Percentiles rank a stretch among this genome's conserved stretches.
phyloP scores from a whole-genome alignment of 441 rosid species.

The Gossypium schwendimanii region DNA sequence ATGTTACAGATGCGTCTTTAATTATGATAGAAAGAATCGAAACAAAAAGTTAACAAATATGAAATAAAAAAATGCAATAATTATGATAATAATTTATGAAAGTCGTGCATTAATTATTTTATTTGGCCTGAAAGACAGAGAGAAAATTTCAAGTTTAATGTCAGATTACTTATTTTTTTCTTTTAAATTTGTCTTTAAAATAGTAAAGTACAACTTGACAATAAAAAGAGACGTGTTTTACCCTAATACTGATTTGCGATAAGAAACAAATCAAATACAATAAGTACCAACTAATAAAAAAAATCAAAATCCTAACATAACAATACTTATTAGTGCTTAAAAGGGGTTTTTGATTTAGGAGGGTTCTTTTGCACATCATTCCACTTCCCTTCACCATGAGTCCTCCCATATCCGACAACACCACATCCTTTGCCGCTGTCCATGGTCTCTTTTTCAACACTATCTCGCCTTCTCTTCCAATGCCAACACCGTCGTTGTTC shows the following conservation, averaged over 20 bases:
- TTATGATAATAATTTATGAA: no score
- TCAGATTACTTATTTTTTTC: background rate
- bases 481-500: background rate
- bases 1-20: no score
- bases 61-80: no score
- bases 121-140: background rate
- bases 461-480: conserved; percentile 20
- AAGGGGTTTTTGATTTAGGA: no score
- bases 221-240: background rate
- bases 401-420: conserved; percentile 61
- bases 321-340: no score
- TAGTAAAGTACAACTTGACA: background rate
- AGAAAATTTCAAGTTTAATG: background rate
- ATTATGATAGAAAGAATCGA: no score
- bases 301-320: no score
- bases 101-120: background rate
- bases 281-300: no score
- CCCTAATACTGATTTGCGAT: background rate
- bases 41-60: no score
- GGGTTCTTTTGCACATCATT: conserved; percentile 57
- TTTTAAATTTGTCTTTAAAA: background rate
- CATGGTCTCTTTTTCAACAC: conserved; percentile 78
- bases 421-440: conserved; percentile 71
- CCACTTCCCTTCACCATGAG: conserved; percentile 89
- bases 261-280: no score